Evolutionary conservation across 2,329 filamentous ascomycete species (phyloP), one percentile per base, ranked within the genome.

Genomic region (Ascosphaera pollenicola): DNA sequence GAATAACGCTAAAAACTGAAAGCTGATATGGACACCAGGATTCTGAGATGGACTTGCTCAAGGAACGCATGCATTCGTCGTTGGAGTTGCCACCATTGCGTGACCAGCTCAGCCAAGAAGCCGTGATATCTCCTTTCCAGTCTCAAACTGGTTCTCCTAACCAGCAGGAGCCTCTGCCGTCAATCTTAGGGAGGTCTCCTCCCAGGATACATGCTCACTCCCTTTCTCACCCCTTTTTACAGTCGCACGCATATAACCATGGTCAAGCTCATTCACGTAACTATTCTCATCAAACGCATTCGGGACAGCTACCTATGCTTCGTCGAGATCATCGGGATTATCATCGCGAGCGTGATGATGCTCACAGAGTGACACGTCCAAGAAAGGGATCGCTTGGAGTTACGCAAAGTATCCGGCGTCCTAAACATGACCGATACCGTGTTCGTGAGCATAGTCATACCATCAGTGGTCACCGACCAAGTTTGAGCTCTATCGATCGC

Each of bases 231-330:
- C 79, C 83, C 5, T 32, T 32, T 13, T 15, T 32, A 32, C n/a
- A 13, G n/a, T 7, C n/a, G 10, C 30, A 32, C 4, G n/a, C 30
- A 32, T 13, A 32, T 15, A 15, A 13, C 30, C 30, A 32, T 32
- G 82, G 78, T 40, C 78, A 85, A 45, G 91, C 84, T 11, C 30
- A 32, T n/a, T 32, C 30, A 32, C 30, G 30, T 32, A 13, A 32
- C n/a, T 15, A 32, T 15, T 32, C 30, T 5, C 30, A 32, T 15
- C 30, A 32, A 32, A 32, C 30, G n/a, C 30, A 32, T 32, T 85
- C 84, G 1, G 93, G 84, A 1, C 66, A 93, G 17, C 84, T 85
- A 19, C 83, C 85, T 3, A 69, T 87, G 38, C 80, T 89, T 48
- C 70, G 81, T 42, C 69, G 74, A 34, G 63, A 81, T 31, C 30